phyloP scores from a whole-genome alignment of 1,284 basidiomycete species.

The Cryptococcus deneoformans region DNA sequence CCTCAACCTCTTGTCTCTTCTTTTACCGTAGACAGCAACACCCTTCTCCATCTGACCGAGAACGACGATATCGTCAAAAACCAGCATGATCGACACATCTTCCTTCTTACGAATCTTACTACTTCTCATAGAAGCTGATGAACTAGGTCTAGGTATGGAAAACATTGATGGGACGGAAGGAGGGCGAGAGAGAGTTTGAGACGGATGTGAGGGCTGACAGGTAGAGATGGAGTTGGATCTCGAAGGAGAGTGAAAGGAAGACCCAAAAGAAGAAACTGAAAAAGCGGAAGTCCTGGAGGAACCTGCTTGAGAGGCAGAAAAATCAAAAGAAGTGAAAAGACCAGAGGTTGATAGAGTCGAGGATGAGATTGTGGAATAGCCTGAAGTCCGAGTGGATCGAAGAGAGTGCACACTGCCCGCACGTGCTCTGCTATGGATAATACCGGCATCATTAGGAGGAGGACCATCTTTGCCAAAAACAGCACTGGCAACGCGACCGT shows the following conservation, averaged over 20 bases:
- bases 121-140: slow-evolving; percentile 7
- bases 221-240: slow-evolving; percentile 12
- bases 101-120: slow-evolving; percentile 22
- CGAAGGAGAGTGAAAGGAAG: slow-evolving; percentile 14
- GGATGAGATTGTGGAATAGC: background rate
- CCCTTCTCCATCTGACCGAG: slow-evolving; percentile 51
- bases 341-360: slow-evolving; percentile 13
- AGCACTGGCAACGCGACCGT: slow-evolving; percentile 56
- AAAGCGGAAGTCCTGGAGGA: slow-evolving; percentile 27
- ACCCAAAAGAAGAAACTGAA: slow-evolving; percentile 23
- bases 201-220: background rate
- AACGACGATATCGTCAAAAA: slow-evolving; percentile 68
- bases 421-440: background rate
- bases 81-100: slow-evolving; percentile 55
- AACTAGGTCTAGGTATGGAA: slow-evolving; percentile 9
- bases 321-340: slow-evolving; percentile 19
- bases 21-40: slow-evolving; percentile 22
- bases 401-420: background rate
- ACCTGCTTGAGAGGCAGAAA: slow-evolving; percentile 12
- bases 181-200: slow-evolving; percentile 10
- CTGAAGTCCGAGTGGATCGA: background rate
- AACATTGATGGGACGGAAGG: slow-evolving; percentile 14
- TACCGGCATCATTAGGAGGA: background rate
- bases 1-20: slow-evolving; percentile 16
- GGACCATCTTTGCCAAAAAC: slow-evolving; percentile 3